Evolutionary conservation across 2,329 filamentous ascomycete genomes (phyloP).

Genomic region (Colletotrichum shisoi): DNA sequence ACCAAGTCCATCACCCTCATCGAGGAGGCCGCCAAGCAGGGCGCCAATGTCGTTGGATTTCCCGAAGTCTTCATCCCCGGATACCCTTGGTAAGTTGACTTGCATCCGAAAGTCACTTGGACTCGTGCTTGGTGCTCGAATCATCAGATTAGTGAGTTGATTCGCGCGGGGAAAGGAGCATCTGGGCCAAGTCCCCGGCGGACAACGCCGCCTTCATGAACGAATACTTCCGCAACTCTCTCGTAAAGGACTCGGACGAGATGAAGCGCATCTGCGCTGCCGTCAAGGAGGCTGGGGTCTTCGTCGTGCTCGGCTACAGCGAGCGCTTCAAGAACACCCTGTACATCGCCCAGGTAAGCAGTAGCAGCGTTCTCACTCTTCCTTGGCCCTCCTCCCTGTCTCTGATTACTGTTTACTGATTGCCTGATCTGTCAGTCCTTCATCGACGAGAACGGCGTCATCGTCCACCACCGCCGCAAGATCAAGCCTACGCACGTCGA

Average conservation of each 20-base stretch:
- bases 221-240: conserved; percentile 56
- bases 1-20: conserved; percentile 49
- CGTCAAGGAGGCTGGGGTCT: conserved; percentile 56
- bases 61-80: conserved; percentile 57
- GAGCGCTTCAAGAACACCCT: conserved; percentile 57
- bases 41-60: conserved; percentile 51
- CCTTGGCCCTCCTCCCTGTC: neutral
- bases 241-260: conserved; percentile 51
- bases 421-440: conserved; percentile 49
- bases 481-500: conserved; percentile 62
- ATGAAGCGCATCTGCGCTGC: conserved; percentile 55
- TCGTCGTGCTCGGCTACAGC: conserved; percentile 57
- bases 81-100: conserved; percentile 53
- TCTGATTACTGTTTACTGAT: fast-evolving
- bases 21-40: conserved; percentile 45
- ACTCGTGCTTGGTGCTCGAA: neutral
- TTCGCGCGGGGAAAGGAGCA: conserved; percentile 40
- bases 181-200: conserved; percentile 44
- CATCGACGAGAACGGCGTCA: conserved; percentile 57
- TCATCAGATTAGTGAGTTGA: neutral
- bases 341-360: conserved; percentile 55
- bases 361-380: neutral
- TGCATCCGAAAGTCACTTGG: neutral
- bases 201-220: conserved; percentile 53
- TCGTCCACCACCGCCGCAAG: conserved; percentile 58